Base-by-base conservation (phyloP, 2,329 filamentous ascomycete species). In the Aschersonia sp. region DNA sequence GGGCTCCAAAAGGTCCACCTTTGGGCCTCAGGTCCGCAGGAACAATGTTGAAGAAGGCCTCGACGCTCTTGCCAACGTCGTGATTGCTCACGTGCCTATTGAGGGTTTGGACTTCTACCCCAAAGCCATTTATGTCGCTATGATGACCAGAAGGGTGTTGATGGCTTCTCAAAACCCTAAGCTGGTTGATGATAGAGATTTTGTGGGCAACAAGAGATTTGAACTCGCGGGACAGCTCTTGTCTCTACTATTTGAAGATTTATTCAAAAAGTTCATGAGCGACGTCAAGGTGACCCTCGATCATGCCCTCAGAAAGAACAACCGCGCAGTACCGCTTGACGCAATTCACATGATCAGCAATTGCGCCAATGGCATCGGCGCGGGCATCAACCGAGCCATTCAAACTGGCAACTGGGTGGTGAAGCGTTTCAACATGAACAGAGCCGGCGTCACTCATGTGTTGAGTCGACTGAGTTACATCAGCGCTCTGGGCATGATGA, bases 401-500 rank as follows among this genome's bases (percentile, higher is more conserved):
- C 89, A 94, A 47, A 97, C 92, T 0, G 92, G 92, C 28, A 98
- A 98, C 60, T 98, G 92, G 92, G 96, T 78, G 53, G 75, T 98
- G 55, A 96, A 96, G 67, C 88, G 94, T 62, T 98, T 98, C 71
- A 89, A 91, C 65, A 98, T 98, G 92, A 94, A 97, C 61, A 77
- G 91, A 61, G 91, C 92, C 29, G 92, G 92, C 61, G 89, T 98
- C 29, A 97, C 94, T 0, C 92, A 98, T 65, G 89, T 98, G 41
- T 73, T 98, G 45, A 97, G 91, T 66, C 81, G 92, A 53, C 73
- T 98, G 48, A 97, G 91, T 65, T 98, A 97, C 61, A 96, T 98
- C 63, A 86, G 85, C 53, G 92, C 92, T 31, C 77, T 98, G 31
- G 94, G 94, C 52, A 98, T 98, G 94, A 98, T 98, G 92, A 98